These are phyloP conservation scores for Pholiota adiposa DNA, from an alignment of 1,284 basidiomycete genomes.

Conservation along the genomic window DNA sequence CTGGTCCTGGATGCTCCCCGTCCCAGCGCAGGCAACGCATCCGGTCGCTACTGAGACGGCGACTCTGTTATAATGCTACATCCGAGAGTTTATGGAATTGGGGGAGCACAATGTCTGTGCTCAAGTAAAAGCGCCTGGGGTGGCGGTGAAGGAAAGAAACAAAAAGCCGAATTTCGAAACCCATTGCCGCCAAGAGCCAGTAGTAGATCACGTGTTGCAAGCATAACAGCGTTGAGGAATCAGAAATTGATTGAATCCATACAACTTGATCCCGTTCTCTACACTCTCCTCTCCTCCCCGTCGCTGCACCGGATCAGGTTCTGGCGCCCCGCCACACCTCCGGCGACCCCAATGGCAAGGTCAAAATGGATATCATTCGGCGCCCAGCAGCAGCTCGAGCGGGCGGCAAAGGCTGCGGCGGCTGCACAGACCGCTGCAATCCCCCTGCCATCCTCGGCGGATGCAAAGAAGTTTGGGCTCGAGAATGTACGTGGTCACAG, in stretches of 20 bases:
- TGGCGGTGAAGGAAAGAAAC: neutral
- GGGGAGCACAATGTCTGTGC: neutral
- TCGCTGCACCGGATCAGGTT: conserved; percentile 17
- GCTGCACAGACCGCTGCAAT: conserved; percentile 32
- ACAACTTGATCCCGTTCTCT: conserved; percentile 13
- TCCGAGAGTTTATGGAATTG: neutral
- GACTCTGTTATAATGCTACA: neutral
- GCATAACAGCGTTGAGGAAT: neutral
- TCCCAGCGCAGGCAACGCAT: neutral
- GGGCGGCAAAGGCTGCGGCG: conserved; percentile 25
- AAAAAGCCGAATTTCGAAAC: no score
- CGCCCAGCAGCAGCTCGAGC: conserved; percentile 26
- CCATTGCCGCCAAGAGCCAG: neutral
- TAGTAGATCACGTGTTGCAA: conserved; percentile 4
- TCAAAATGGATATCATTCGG: conserved; percentile 45
- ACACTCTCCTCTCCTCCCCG: conserved; percentile 14
- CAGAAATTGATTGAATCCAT: conserved; percentile 18
- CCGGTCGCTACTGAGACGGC: neutral
- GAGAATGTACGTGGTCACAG: conserved; percentile 78
- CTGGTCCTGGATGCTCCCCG: conserved; percentile 3
- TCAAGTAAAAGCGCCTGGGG: neutral
- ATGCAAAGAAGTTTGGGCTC: conserved; percentile 85
- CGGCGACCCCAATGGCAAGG: conserved; percentile 42
- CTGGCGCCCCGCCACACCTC: conserved; percentile 18
- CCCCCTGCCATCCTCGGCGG: conserved; percentile 53